Evolutionary conservation across 2,329 filamentous ascomycete species (phyloP).

Genomic region (Cyphellophora attinorum): DNA sequence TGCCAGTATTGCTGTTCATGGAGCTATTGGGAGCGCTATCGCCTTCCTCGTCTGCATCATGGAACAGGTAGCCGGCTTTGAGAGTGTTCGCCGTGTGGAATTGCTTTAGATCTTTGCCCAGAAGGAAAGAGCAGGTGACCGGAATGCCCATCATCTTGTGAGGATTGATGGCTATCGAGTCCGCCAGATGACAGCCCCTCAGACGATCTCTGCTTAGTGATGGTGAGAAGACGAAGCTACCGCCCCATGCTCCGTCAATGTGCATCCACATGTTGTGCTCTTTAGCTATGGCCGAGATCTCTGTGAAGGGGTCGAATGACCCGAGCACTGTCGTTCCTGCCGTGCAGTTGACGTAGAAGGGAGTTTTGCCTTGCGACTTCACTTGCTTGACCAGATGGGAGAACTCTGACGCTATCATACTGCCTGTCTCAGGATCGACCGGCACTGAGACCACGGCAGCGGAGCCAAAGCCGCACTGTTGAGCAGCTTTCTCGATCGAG

Average conservation of each 20-base stretch:
- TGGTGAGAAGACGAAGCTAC: constrained; percentile 64
- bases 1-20: constrained; percentile 1
- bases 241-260: constrained; percentile 87
- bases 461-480: constrained; percentile 75
- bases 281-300: constrained; percentile 61
- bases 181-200: constrained; percentile 60
- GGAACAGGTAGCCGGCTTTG: constrained; percentile 77
- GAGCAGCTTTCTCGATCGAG: constrained; percentile 87
- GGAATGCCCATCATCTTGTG: constrained; percentile 97
- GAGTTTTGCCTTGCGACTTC: constrained; percentile 60
- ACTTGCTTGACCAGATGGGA: constrained; percentile 53
- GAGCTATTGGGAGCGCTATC: constrained; percentile 17
- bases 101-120: constrained; percentile 63
- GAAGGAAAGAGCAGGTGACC: constrained; percentile 80
- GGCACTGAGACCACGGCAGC: constrained; percentile 63
- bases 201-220: constrained; percentile 55
- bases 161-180: constrained; percentile 80
- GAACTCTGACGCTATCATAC: constrained; percentile 61
- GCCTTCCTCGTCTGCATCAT: constrained; percentile 40
- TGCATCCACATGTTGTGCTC: constrained; percentile 78
- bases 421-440: constrained; percentile 56
- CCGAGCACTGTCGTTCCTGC: constrained; percentile 91
- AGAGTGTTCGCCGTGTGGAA: constrained; percentile 82
- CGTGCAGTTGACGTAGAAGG: constrained; percentile 91
- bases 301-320: constrained; percentile 70